Evolutionary conservation across 2,329 filamentous ascomycete genomes (phyloP).

Genomic region (Aspergillus tubingensis): DNA sequence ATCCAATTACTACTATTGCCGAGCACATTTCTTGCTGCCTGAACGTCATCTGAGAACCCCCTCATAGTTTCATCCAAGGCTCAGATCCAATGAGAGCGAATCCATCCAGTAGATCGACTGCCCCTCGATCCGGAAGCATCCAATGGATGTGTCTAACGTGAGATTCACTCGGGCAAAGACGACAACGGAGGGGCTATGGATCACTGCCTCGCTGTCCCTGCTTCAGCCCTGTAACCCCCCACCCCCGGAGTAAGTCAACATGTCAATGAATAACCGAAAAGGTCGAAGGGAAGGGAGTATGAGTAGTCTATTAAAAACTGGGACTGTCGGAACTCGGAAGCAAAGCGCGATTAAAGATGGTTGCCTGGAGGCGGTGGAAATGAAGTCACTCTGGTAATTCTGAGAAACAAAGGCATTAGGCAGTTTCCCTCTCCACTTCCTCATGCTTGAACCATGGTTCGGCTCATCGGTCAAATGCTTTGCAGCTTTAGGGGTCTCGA

Average conservation of each 20-base stretch:
- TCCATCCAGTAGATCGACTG: background rate
- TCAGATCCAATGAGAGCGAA: conserved; percentile 1
- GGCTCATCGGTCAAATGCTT: no score
- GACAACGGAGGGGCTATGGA: background rate
- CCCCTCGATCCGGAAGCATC: background rate
- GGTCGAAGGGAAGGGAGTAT: background rate
- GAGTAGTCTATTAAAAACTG: background rate
- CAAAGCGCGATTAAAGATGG: background rate
- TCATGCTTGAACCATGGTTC: no score
- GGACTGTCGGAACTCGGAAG: background rate
- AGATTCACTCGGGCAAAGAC: background rate
- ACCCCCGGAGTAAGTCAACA: background rate
- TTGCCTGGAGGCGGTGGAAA: background rate
- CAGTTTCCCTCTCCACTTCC: no score
- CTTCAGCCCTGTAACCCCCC: background rate
- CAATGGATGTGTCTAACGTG: background rate
- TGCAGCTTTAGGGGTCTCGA: no score
- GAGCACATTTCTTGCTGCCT: conserved; percentile 5
- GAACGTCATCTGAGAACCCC: background rate
- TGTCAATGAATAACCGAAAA: background rate
- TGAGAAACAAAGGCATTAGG: no score
- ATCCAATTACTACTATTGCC: background rate
- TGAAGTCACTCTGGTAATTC: background rate
- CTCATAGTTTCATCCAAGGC: background rate
- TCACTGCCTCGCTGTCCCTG: background rate